Conservation (phyloP, 352 stramenopile genomes). For the Phytopythium litorale region DNA sequence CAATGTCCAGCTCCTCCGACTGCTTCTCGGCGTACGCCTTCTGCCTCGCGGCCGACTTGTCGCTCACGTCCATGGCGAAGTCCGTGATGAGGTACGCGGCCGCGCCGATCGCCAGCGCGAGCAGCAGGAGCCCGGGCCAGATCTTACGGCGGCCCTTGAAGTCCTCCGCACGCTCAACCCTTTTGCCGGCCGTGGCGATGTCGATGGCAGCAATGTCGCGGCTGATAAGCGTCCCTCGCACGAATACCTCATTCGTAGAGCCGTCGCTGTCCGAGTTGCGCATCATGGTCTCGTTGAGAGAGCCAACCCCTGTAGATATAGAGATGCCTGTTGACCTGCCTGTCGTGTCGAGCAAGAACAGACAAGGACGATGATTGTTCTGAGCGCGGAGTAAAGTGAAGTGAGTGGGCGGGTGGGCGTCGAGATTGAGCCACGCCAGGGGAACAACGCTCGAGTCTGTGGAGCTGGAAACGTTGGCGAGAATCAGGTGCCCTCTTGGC, state of each 20-base stretch:
- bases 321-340: neutral
- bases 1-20: constrained; percentile 33
- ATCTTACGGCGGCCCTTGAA: constrained; percentile 64
- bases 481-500: no score
- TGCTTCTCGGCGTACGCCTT: constrained; percentile 32
- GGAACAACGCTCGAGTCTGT: no score
- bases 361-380: no score
- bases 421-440: no score
- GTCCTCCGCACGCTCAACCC: constrained; percentile 36
- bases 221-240: constrained; percentile 37
- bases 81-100: constrained; percentile 48
- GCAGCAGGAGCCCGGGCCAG: constrained; percentile 52
- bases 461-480: no score
- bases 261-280: constrained; percentile 1
- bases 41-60: constrained; percentile 17
- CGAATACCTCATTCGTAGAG: constrained; percentile 22
- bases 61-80: constrained; percentile 22
- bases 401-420: no score
- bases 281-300: constrained; percentile 1
- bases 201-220: constrained; percentile 44
- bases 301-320: neutral
- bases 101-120: constrained; percentile 36
- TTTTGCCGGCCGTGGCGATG: neutral
- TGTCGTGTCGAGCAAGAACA: no score
- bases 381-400: no score